These are phyloP conservation scores for Cadophora sp. DNA, from an alignment of 2,329 filamentous ascomycete genomes.

Conservation along the genomic window DNA sequence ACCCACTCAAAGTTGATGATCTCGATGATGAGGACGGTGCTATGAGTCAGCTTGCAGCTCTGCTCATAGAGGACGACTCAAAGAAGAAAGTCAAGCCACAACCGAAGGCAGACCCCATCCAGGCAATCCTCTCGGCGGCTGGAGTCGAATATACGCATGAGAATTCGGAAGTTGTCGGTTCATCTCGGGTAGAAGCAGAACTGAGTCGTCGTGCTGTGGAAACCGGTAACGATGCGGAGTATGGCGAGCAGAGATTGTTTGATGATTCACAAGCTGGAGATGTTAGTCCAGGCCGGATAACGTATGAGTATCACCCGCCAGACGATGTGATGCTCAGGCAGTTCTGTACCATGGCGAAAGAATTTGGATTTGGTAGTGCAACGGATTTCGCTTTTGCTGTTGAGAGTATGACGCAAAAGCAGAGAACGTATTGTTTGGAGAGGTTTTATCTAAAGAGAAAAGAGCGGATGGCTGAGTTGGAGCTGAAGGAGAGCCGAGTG, in stretches of 20 bases:
- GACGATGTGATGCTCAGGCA: constrained; percentile 77
- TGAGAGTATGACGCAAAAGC: constrained; percentile 86
- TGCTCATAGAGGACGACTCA: constrained; percentile 57
- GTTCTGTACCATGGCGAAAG: constrained; percentile 88
- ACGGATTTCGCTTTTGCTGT: constrained; percentile 90
- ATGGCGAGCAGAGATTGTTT: constrained; percentile 64
- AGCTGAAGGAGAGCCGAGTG: constrained; percentile 15
- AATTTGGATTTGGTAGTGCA: constrained; percentile 76
- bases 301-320: constrained; percentile 63
- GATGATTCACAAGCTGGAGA: constrained; percentile 50
- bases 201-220: constrained; percentile 74
- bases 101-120: constrained; percentile 72
- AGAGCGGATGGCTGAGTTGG: constrained; percentile 35
- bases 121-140: constrained; percentile 85
- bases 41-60: constrained; percentile 74
- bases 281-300: constrained; percentile 35
- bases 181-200: constrained; percentile 87
- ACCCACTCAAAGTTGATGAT: constrained; percentile 47
- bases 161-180: constrained; percentile 93
- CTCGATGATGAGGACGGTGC: constrained; percentile 64
- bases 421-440: constrained; percentile 79
- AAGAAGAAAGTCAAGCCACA: constrained; percentile 50
- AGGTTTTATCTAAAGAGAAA: constrained; percentile 75
- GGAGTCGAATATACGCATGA: constrained; percentile 97
- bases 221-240: constrained; percentile 50